Evolutionary conservation across 306 rosid species (phyloP).

Genomic region (Luffa aegyptiaca): DNA sequence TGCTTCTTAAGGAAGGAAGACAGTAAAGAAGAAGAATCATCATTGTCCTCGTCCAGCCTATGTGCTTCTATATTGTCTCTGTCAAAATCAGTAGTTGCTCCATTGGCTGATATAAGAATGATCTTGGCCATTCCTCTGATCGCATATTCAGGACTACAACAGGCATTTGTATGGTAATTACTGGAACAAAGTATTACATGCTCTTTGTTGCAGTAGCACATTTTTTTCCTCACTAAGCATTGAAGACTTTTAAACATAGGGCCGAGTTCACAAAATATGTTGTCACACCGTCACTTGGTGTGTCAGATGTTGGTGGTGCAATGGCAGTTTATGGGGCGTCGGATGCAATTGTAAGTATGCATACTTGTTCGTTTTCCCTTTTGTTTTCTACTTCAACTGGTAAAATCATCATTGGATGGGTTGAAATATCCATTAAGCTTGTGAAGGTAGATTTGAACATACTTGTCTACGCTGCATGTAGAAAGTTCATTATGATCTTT

Average conservation of each 20-base stretch:
- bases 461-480: too few relatives aligned
- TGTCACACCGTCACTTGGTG: slow-evolving; percentile 74
- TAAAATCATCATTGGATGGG: neutral
- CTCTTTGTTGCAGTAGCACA: slow-evolving; percentile 11
- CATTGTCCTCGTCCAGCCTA: slow-evolving; percentile 25
- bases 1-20: slow-evolving; percentile 55
- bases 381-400: too few relatives aligned
- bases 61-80: slow-evolving; percentile 41
- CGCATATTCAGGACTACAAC: slow-evolving; percentile 92
- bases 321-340: slow-evolving; percentile 94
- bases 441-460: too few relatives aligned
- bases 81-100: slow-evolving; percentile 40
- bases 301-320: slow-evolving; percentile 86
- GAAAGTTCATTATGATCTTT: too few relatives aligned
- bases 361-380: neutral
- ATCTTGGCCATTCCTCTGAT: slow-evolving; percentile 76
- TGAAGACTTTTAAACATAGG: slow-evolving; percentile 32
- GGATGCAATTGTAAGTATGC: slow-evolving; percentile 82
- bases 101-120: slow-evolving; percentile 57
- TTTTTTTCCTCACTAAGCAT: slow-evolving; percentile 9
- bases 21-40: slow-evolving; percentile 26
- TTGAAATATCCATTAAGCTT: neutral
- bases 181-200: slow-evolving; percentile 16
- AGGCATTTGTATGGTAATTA: slow-evolving; percentile 92
- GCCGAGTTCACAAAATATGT: slow-evolving; percentile 70